Percentiles rank a stretch among this genome's conserved stretches.
Evolutionary conservation across 2,329 filamentous ascomycete species (phyloP).

Genomic region (Teratosphaeria pseudoeucalypti): DNA sequence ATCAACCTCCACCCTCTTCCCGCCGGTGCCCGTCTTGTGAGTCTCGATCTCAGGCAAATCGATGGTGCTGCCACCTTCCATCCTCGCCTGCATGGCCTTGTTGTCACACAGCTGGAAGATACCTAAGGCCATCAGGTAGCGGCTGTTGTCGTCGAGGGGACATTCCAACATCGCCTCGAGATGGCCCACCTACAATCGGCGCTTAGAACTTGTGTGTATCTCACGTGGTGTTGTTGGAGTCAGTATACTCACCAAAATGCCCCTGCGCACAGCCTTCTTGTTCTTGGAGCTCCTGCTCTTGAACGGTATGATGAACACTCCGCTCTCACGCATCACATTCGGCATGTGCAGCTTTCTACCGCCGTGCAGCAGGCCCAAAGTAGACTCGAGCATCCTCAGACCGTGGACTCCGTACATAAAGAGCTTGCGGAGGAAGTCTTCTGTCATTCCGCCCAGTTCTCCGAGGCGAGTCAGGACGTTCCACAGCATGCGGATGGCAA

Average conservation of each 20-base stretch:
- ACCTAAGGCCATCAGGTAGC: background rate
- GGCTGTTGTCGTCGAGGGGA: background rate
- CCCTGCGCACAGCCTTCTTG: background rate
- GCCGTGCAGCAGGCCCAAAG: background rate
- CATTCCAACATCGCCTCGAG: background rate
- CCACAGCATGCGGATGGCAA: background rate
- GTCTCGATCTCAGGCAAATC: background rate
- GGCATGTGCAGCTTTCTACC: background rate
- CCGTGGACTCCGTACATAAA: slow-evolving; percentile 4
- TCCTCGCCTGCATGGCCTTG: background rate
- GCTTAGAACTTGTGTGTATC: no score
- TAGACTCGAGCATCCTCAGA: background rate
- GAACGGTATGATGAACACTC: background rate
- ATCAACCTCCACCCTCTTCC: background rate
- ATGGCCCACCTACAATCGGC: background rate
- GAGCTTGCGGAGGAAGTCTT: slow-evolving; percentile 1
- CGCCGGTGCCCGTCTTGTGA: background rate
- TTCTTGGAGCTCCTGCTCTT: background rate
- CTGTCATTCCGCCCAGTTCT: slow-evolving; percentile 1
- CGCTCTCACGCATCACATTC: background rate
- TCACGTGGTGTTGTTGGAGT: no score
- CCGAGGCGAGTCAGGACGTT: slow-evolving; percentile 1
- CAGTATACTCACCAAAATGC: background rate
- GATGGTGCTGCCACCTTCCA: background rate
- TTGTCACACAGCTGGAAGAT: background rate